Percentiles rank a stretch among this genome's conserved stretches.
Evolutionary conservation across 2,329 filamentous ascomycete genomes (phyloP).

Genomic region (Botryotinia convoluta): DNA sequence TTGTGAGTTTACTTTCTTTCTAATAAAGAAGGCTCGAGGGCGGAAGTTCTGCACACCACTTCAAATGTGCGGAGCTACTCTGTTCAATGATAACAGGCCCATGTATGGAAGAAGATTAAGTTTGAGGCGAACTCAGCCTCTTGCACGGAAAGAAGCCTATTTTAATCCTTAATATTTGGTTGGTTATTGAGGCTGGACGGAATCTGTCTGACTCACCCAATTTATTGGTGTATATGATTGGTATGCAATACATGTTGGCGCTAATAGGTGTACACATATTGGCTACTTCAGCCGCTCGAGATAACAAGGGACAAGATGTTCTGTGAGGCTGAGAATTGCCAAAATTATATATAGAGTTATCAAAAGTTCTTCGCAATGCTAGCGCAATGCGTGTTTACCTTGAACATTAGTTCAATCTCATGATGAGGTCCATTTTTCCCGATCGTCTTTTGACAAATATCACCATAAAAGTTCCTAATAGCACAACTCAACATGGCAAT

Average conservation of each 20-base stretch:
- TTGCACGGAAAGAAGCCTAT: not conserved
- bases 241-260: not conserved
- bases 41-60: not conserved
- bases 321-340: not conserved
- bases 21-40: not conserved
- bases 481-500: constrained; percentile 6
- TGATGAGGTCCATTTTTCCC: not conserved
- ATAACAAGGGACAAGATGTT: not conserved
- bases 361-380: not conserved
- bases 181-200: not conserved
- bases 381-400: not conserved
- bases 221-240: not conserved
- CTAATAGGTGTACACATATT: not conserved
- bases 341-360: not conserved
- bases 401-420: not conserved
- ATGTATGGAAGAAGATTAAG: not conserved
- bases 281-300: not conserved
- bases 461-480: not conserved
- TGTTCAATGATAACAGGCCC: not conserved
- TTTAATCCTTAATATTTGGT: not conserved
- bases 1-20: not conserved
- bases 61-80: not conserved
- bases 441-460: not conserved
- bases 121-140: not conserved
- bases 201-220: not conserved